Percentiles rank a stretch among this genome's conserved stretches.
These are phyloP conservation scores for Rhynchosporium graminicola DNA, from an alignment of 2,329 filamentous ascomycete species.

Conservation along the genomic window DNA sequence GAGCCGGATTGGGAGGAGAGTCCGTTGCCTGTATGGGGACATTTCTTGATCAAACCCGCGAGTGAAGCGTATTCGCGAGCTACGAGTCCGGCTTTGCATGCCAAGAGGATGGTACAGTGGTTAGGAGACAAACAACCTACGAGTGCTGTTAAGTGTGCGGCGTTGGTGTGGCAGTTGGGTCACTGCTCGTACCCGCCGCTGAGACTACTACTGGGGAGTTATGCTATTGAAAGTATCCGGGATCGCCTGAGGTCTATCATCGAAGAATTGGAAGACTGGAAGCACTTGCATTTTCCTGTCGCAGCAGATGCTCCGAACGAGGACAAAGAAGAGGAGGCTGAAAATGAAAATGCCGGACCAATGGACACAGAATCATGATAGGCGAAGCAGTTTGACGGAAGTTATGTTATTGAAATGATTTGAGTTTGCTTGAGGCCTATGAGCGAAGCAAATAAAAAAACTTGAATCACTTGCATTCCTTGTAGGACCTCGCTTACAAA, in stretches of 20 bases:
- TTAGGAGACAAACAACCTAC: slow-evolving; percentile 89
- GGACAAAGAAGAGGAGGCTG: slow-evolving; percentile 38
- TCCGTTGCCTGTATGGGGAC: slow-evolving; percentile 79
- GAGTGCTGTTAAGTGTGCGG: slow-evolving; percentile 87
- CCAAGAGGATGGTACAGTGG: slow-evolving; percentile 91
- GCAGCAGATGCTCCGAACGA: slow-evolving; percentile 45
- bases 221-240: slow-evolving; percentile 92
- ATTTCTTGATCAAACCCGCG: slow-evolving; percentile 86
- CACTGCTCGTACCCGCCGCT: slow-evolving; percentile 94
- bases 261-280: slow-evolving; percentile 94
- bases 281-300: slow-evolving; percentile 71
- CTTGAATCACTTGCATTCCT: too few relatives aligned
- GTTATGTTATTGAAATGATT: too few relatives aligned
- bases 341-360: slow-evolving; percentile 29
- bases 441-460: too few relatives aligned
- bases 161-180: slow-evolving; percentile 90
- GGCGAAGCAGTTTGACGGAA: not conserved
- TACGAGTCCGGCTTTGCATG: slow-evolving; percentile 83
- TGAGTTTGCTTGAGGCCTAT: too few relatives aligned
- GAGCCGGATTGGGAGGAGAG: slow-evolving; percentile 59
- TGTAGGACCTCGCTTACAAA: too few relatives aligned
- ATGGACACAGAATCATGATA: slow-evolving; percentile 27
- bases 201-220: slow-evolving; percentile 82
- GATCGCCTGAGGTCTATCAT: slow-evolving; percentile 88
- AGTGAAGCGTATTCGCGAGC: slow-evolving; percentile 78